These are phyloP conservation scores for Huntiella moniliformis DNA, from an alignment of 2,329 filamentous ascomycete species.

Conservation along the genomic window DNA sequence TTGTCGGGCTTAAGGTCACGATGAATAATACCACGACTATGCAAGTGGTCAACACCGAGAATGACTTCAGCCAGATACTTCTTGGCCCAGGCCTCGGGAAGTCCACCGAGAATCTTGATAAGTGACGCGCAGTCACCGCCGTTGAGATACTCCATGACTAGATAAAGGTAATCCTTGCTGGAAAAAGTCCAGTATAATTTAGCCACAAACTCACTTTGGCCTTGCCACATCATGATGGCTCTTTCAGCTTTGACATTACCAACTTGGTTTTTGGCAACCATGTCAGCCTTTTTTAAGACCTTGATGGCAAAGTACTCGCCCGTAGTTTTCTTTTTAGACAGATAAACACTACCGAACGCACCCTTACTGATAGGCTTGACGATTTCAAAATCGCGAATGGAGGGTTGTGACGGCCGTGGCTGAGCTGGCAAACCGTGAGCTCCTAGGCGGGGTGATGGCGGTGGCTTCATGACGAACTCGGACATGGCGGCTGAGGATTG, in stretches of 20 bases:
- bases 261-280: slow-evolving; percentile 98
- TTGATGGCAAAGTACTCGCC: slow-evolving; percentile 98
- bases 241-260: slow-evolving; percentile 97
- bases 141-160: slow-evolving; percentile 98
- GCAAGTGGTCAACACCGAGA: slow-evolving; percentile 88
- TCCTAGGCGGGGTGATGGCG: slow-evolving; percentile 64
- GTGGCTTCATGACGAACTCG: slow-evolving; percentile 43
- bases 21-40: slow-evolving; percentile 87
- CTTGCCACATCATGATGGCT: slow-evolving; percentile 99
- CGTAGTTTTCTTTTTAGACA: slow-evolving; percentile 96
- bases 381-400: slow-evolving; percentile 98
- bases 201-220: slow-evolving; percentile 94
- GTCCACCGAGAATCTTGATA: slow-evolving; percentile 78
- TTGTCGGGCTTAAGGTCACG: slow-evolving; percentile 96
- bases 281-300: slow-evolving; percentile 97
- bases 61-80: slow-evolving; percentile 95
- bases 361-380: slow-evolving; percentile 99
- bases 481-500: slow-evolving; percentile 85
- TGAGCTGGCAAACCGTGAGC: slow-evolving; percentile 64
- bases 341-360: slow-evolving; percentile 91
- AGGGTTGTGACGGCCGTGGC: slow-evolving; percentile 74
- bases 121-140: slow-evolving; percentile 92
- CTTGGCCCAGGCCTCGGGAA: slow-evolving; percentile 94
- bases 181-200: slow-evolving; percentile 99
- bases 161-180: slow-evolving; percentile 94